Evolutionary conservation across 2,329 filamentous ascomycete species (phyloP).

Genomic region (Diaporthe citrichinensis): DNA sequence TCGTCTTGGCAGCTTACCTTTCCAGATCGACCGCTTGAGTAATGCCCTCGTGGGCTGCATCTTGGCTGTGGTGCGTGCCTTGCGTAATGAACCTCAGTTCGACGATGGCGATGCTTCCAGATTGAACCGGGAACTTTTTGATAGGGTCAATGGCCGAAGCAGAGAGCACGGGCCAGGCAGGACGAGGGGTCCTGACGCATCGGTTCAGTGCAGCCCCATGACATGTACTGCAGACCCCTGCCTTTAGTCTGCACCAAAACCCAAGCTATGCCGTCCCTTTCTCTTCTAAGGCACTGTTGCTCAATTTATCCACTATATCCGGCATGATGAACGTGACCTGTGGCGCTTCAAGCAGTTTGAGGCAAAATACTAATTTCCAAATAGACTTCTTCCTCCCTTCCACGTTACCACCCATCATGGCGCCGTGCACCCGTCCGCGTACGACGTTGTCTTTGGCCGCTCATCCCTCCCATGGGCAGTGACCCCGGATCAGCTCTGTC

Average conservation of each 20-base stretch:
- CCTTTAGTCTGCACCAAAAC: neutral
- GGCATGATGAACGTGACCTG: too few species aligned
- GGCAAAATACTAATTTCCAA: too few species aligned
- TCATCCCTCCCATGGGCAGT: too few species aligned
- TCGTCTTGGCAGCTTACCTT: constrained; percentile 31
- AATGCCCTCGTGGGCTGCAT: constrained; percentile 56
- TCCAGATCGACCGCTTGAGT: constrained; percentile 46
- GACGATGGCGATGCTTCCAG: neutral
- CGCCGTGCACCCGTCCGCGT: too few species aligned
- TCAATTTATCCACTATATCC: too few species aligned
- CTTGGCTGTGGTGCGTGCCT: constrained; percentile 42
- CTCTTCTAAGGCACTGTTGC: too few species aligned
- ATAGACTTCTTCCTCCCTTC: too few species aligned
- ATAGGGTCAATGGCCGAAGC: neutral
- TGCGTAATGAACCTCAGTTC: neutral
- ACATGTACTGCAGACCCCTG: fast-evolving
- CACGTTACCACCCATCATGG: too few species aligned
- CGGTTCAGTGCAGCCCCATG: neutral
- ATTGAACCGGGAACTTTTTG: constrained; percentile 7
- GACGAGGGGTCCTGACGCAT: neutral
- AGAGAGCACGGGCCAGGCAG: neutral
- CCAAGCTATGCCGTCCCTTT: neutral
- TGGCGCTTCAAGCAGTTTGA: too few species aligned
- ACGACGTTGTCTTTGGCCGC: too few species aligned
- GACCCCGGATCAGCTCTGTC: too few species aligned